Conservation (phyloP, 2,329 filamentous ascomycete genomes). For the Tolypocladium nubicola region DNA sequence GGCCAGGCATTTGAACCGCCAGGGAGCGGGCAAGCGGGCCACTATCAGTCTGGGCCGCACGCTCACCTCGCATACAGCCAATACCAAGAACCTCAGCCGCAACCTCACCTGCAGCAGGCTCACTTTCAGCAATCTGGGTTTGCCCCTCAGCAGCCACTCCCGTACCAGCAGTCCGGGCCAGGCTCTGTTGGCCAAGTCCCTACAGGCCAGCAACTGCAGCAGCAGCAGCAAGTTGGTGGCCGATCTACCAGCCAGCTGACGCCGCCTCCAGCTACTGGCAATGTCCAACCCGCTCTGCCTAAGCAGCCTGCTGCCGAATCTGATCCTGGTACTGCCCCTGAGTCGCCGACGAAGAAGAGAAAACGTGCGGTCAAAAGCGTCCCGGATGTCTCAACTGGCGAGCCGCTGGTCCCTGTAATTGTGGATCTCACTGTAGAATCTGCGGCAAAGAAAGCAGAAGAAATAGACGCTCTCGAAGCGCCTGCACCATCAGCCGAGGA, state of each 20-base stretch:
- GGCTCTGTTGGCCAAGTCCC: neutral
- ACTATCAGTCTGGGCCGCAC: slow-evolving; percentile 8
- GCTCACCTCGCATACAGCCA: slow-evolving; percentile 6
- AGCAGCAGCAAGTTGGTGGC: slow-evolving; percentile 10
- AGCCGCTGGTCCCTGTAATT: slow-evolving; percentile 10
- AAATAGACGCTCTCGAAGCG: slow-evolving; percentile 19
- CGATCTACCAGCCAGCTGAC: slow-evolving; percentile 10
- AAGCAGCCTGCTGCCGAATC: neutral
- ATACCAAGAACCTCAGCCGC: neutral
- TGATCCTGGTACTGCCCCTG: slow-evolving; percentile 6
- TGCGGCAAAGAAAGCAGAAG: slow-evolving; percentile 20
- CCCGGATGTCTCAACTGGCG: slow-evolving; percentile 14
- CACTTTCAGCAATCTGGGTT: slow-evolving; percentile 6
- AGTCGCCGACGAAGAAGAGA: slow-evolving; percentile 25
- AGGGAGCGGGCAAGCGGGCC: slow-evolving; percentile 13
- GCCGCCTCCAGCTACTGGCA: slow-evolving; percentile 1
- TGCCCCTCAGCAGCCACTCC: slow-evolving; percentile 10
- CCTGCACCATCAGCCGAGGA: slow-evolving; percentile 23
- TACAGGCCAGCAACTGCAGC: slow-evolving; percentile 5
- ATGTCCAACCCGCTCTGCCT: neutral
- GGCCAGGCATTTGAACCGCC: slow-evolving; percentile 13
- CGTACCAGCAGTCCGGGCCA: slow-evolving; percentile 10
- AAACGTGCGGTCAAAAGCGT: slow-evolving; percentile 21
- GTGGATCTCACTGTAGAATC: slow-evolving; percentile 19
- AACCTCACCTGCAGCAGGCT: slow-evolving; percentile 3